Percentiles rank a stretch among this genome's conserved stretches.
phyloP scores from a whole-genome alignment of 2,329 filamentous ascomycete species.

The Monosporascus sp. region DNA sequence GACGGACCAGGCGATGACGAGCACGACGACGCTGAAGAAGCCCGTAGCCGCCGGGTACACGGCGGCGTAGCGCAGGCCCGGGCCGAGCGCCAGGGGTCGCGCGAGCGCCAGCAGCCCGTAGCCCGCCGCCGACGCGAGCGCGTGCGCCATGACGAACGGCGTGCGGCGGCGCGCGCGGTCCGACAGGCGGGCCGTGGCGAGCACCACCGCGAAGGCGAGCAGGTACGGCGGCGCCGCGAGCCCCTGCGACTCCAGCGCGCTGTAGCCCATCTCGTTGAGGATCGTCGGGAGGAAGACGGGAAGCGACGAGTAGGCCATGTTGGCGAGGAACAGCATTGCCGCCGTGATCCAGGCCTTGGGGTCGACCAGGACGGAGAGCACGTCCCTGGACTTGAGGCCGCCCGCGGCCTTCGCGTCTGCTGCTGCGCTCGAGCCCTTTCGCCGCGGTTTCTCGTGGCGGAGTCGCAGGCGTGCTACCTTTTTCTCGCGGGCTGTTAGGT shows the following conservation, averaged over 20 bases:
- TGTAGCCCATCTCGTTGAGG: conserved; percentile 69
- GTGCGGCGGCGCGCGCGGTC: conserved; percentile 61
- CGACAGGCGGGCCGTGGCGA: conserved; percentile 66
- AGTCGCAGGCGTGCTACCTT: conserved; percentile 68
- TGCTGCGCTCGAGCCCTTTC: conserved; percentile 19
- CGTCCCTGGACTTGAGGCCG: conserved; percentile 48
- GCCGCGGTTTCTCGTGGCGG: conserved; percentile 37
- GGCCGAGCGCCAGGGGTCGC: conserved; percentile 36
- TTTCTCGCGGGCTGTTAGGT: conserved; percentile 57
- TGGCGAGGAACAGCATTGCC: conserved; percentile 79
- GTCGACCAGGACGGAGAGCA: conserved; percentile 55
- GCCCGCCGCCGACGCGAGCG: conserved; percentile 58
- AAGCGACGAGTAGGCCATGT: conserved; percentile 82
- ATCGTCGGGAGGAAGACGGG: conserved; percentile 85
- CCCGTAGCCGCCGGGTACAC: conserved; percentile 74
- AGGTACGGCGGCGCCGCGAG: conserved; percentile 80
- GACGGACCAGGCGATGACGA: conserved; percentile 83
- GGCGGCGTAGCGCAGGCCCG: conserved; percentile 60
- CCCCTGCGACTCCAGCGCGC: conserved; percentile 62
- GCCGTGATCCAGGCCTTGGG: conserved; percentile 71
- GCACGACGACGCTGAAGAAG: conserved; percentile 78
- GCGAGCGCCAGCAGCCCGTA: conserved; percentile 57
- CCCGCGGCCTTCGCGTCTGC: conserved; percentile 5
- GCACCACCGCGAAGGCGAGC: conserved; percentile 64
- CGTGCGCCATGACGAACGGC: conserved; percentile 62